Conservation (phyloP, 192 early-diverging fungal species). For the Phlyctochytrium planicorne region DNA sequence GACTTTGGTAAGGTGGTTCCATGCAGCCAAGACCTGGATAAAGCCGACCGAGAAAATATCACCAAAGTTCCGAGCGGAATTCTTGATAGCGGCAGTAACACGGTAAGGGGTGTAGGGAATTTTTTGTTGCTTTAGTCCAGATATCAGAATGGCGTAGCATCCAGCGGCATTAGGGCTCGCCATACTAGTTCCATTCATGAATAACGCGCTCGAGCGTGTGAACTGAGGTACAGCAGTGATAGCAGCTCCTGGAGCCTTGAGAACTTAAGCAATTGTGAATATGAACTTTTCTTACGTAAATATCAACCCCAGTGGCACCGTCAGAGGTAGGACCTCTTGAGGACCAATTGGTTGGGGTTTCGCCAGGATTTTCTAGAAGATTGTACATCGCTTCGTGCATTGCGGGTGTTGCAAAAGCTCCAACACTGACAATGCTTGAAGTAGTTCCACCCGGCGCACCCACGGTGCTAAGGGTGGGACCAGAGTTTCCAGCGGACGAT, state of each 20-base stretch:
- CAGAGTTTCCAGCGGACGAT: conserved; percentile 87
- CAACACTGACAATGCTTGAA: conserved; percentile 81
- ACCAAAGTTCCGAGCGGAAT: conserved; percentile 72
- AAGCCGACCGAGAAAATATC: conserved; percentile 78
- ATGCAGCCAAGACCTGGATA: conserved; percentile 85
- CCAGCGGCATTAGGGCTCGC: conserved; percentile 91
- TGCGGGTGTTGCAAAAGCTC: conserved; percentile 81
- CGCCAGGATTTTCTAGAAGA: conserved; percentile 73
- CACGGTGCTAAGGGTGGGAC: conserved; percentile 81
- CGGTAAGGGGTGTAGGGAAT: conserved; percentile 78
- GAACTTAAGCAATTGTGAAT: too few species aligned
- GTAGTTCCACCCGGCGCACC: conserved; percentile 81
- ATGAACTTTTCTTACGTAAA: too few species aligned
- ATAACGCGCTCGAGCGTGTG: conserved; percentile 61
- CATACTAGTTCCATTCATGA: conserved; percentile 97
- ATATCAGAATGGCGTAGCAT: conserved; percentile 72
- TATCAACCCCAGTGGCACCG: conserved; percentile 73
- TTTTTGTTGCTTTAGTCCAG: conserved; percentile 74
- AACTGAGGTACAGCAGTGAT: conserved; percentile 88
- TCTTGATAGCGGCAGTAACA: conserved; percentile 74
- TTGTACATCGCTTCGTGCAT: conserved; percentile 89
- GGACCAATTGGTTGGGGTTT: conserved; percentile 85
- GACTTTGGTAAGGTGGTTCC: conserved; percentile 62
- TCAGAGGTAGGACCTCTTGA: conserved; percentile 84
- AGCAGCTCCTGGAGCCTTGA: conserved; percentile 92